Evolutionary conservation across 2,329 filamentous ascomycete species (phyloP).

Genomic region (Didymosphaeria variabile): DNA sequence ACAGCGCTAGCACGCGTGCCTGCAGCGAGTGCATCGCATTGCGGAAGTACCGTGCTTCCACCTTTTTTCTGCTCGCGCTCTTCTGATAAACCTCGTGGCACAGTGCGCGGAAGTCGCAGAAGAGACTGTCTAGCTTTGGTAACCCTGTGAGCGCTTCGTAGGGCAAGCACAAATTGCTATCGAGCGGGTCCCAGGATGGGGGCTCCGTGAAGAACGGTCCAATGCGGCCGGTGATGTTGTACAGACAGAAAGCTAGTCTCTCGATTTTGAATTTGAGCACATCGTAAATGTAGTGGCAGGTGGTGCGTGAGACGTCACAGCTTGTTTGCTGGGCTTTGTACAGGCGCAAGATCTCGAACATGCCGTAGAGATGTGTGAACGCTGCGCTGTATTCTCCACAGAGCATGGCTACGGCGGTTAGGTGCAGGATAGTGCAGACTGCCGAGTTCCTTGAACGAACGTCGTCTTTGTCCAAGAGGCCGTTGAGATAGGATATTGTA

Average conservation of each 20-base stretch:
- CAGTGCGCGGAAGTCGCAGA: neutral
- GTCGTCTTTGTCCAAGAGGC: neutral
- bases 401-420: neutral
- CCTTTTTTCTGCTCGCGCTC: neutral
- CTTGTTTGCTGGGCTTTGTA: neutral
- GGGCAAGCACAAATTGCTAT: neutral
- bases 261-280: neutral
- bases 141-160: neutral
- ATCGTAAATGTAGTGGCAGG: neutral
- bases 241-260: neutral
- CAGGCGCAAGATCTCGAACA: neutral
- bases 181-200: neutral
- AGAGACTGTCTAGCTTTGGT: neutral
- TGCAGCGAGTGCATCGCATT: neutral
- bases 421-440: neutral
- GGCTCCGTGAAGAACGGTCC: neutral
- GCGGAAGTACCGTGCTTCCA: neutral
- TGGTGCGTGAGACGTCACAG: neutral
- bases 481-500: neutral
- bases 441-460: neutral
- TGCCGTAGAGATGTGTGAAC: neutral
- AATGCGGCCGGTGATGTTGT: neutral
- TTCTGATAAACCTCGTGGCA: neutral
- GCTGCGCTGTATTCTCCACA: neutral
- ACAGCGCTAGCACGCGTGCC: neutral